Conservation (phyloP, 352 stramenopile species). For the Phytophthora kernoviae region DNA sequence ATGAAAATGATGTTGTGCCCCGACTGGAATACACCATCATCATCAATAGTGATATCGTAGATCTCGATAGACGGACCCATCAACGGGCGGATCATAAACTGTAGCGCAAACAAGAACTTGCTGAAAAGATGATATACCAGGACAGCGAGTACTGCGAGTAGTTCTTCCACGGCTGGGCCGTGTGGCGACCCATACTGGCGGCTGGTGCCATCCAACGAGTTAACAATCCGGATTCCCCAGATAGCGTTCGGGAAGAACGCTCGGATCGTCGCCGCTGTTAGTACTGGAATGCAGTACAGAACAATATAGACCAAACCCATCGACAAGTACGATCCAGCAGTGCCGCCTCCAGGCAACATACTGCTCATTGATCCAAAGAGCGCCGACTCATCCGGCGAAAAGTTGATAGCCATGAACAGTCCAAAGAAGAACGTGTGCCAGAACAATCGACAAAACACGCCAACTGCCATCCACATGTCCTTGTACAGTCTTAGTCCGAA, state of each 20-base stretch:
- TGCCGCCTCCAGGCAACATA: conserved; percentile 51
- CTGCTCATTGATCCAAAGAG: conserved; percentile 50
- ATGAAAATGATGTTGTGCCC: conserved; percentile 87
- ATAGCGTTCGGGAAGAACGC: conserved; percentile 58
- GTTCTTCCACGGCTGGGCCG: conserved; percentile 60
- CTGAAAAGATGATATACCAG: conserved; percentile 76
- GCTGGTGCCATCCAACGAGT: conserved; percentile 67
- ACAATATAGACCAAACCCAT: conserved; percentile 62
- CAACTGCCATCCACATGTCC: conserved; percentile 59
- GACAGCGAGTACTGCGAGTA: conserved; percentile 71
- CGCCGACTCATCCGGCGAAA: conserved; percentile 63
- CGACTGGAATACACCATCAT: conserved; percentile 63
- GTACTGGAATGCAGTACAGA: conserved; percentile 68
- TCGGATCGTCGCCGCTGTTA: conserved; percentile 48
- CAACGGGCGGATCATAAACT: conserved; percentile 86
- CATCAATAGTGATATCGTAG: conserved; percentile 61
- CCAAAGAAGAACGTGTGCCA: conserved; percentile 81
- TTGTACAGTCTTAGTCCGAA: conserved; percentile 70
- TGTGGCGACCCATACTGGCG: conserved; percentile 77
- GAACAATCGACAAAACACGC: conserved; percentile 66
- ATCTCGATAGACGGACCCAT: conserved; percentile 79
- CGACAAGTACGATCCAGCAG: conserved; percentile 58
- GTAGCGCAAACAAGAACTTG: conserved; percentile 82
- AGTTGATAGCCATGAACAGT: conserved; percentile 61
- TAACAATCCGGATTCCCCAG: conserved; percentile 69